Base-by-base conservation (phyloP, 495 filamentous ascomycete genomes). In the Poronia punctata region DNA sequence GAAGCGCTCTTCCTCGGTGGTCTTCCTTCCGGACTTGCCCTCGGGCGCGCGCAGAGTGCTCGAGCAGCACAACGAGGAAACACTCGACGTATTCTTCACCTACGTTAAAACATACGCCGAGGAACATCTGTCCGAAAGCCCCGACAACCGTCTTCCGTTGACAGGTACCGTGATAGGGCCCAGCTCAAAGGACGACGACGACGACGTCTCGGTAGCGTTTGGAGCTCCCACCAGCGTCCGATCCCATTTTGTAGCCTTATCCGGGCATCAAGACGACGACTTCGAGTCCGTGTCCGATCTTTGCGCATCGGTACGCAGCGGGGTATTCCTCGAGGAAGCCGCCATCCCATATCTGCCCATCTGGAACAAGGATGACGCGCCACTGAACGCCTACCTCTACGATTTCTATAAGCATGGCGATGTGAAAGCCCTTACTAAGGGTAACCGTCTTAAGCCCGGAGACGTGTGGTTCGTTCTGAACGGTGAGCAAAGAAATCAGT, bases 381-480 rank as follows among this genome's bases (percentile, higher is more conserved):
- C 12, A 48, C 53, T 81, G 32, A 88, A 88, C 49, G 81, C 81
- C 0, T 86, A 86, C 46, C 61, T 88, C 7, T 75, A 78, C 35
- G 83, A 88, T 49, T 89, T 86, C 58, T 86, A 72, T 72, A 78
- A 74, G 53, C 75, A 88, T 45, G 84, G 83, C 4, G 71, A 79
- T 48, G 36, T 73, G 7, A 43, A 58, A 4, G 64, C 73, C 0
- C 61, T 89, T 6, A 66, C 70, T 11, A 59, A 27, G 4, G 78
- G 72, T 3, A 87, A 88, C 46, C 53, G 63, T 3, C 71, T 89
- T 35, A 68, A 70, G n/a, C 50, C 54, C 9, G 70, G 71, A 0
- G 84, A 87, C 23, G 62, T 82, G 9, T 86, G 82, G 82, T 86
- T 76, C 47, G 32, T 67, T 1, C 56, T 84, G 5, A 80, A 79